These are phyloP conservation scores for Phalaenopsis hybrid DNA, from an alignment of 116 monocot genomes.

Conservation along the genomic window DNA sequence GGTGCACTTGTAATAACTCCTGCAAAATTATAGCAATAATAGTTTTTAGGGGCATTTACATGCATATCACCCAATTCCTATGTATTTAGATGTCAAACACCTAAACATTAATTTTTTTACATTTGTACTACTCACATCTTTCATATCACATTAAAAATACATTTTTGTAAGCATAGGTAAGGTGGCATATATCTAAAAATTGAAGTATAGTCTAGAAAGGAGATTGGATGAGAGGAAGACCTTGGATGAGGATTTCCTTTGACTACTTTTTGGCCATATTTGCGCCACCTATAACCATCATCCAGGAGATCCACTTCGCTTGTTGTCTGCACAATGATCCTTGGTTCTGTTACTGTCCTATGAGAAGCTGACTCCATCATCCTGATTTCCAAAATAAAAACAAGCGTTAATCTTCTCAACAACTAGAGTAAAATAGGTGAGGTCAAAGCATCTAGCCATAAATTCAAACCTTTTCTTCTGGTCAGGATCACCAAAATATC, in stretches of 20 bases:
- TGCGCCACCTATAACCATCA: constrained; percentile 90
- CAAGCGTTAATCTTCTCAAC: not conserved
- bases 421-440: not conserved
- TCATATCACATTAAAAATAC: not conserved
- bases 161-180: no score
- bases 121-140: no score
- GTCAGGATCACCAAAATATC: constrained; percentile 24
- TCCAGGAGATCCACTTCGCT: constrained; percentile 90
- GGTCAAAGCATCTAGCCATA: not conserved
- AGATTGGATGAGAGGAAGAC: constrained; percentile 11
- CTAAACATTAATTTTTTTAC: no score
- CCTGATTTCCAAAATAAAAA: constrained; percentile 9
- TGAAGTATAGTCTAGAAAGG: not conserved
- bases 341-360: constrained; percentile 54
- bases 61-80: not conserved
- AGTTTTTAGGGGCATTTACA: no score
- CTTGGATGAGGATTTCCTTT: constrained; percentile 84
- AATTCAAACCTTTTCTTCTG: constrained; percentile 44
- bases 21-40: constrained; percentile 15
- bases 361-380: constrained; percentile 33
- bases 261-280: constrained; percentile 84
- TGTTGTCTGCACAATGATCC: constrained; percentile 70
- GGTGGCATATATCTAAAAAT: no score
- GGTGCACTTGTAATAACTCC: constrained; percentile 98
- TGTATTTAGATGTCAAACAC: no score